phyloP scores from a whole-genome alignment of 2,329 filamentous ascomycete genomes.

The Rutstroemia sp. region DNA sequence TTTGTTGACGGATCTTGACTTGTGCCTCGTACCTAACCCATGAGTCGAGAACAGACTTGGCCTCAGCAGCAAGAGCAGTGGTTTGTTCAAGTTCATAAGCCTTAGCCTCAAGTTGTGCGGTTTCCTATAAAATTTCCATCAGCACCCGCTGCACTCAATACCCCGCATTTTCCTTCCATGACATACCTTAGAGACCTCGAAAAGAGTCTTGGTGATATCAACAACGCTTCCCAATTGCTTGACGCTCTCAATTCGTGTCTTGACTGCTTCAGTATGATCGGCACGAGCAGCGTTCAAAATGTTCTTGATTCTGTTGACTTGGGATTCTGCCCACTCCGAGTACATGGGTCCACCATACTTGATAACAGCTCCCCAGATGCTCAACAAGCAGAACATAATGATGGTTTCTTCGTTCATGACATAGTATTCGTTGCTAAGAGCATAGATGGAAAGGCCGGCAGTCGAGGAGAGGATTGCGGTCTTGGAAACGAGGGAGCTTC shows the following conservation, averaged over 20 bases:
- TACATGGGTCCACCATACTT: conserved; percentile 92
- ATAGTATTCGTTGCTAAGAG: conserved; percentile 99
- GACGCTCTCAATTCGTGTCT: conserved; percentile 88
- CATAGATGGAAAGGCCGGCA: conserved; percentile 84
- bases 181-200: conserved; percentile 95
- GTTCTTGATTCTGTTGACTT: conserved; percentile 87
- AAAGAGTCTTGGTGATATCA: conserved; percentile 93
- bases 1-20: conserved; percentile 98
- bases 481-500: conserved; percentile 90
- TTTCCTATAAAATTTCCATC: conserved; percentile 49
- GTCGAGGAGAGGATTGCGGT: conserved; percentile 92
- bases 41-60: conserved; percentile 91
- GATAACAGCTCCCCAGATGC: conserved; percentile 85
- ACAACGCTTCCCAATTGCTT: conserved; percentile 92
- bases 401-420: conserved; percentile 99
- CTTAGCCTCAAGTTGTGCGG: conserved; percentile 89
- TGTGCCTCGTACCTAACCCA: conserved; percentile 99
- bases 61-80: conserved; percentile 85
- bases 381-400: conserved; percentile 84
- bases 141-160: not conserved
- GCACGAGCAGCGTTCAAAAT: conserved; percentile 90
- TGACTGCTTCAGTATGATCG: conserved; percentile 93
- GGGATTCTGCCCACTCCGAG: conserved; percentile 78
- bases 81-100: conserved; percentile 96
- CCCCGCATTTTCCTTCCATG: not conserved